These are phyloP conservation scores for Thalassiosira profunda DNA, from an alignment of 108 stramenopile species.

Conservation along the genomic window DNA sequence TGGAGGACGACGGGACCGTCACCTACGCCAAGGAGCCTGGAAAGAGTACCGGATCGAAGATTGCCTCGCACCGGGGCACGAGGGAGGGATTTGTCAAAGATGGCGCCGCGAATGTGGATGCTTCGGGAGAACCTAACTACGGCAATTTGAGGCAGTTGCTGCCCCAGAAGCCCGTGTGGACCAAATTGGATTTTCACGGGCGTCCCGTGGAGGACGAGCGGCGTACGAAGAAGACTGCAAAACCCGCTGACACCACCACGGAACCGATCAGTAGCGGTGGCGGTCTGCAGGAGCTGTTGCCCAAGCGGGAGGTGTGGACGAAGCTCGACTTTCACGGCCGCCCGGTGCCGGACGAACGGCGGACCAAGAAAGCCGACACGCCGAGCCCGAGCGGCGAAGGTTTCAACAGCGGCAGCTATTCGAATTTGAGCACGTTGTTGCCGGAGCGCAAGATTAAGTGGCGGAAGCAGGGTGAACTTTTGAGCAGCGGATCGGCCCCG, in stretches of 20 bases:
- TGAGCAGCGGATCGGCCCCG: constrained; percentile 11
- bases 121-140: background rate
- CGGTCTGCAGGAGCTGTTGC: constrained; percentile 14
- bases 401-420: background rate
- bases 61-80: background rate
- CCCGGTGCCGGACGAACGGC: background rate
- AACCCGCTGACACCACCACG: background rate
- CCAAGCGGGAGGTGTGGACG: constrained; percentile 8
- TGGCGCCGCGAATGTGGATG: background rate
- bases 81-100: background rate
- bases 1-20: constrained; percentile 23
- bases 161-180: constrained; percentile 20
- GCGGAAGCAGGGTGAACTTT: background rate
- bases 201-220: constrained; percentile 28
- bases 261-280: background rate
- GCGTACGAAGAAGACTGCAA: constrained; percentile 5
- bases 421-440: constrained; percentile 1
- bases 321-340: background rate
- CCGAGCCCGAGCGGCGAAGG: background rate
- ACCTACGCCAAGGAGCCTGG: background rate
- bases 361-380: background rate
- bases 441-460: constrained; percentile 6
- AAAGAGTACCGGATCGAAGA: too few relatives aligned
- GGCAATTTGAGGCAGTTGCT: constrained; percentile 17
- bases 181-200: constrained; percentile 35